Evolutionary conservation across 1,284 basidiomycete genomes (phyloP).

Genomic region (Fomitopsis pinicola): DNA sequence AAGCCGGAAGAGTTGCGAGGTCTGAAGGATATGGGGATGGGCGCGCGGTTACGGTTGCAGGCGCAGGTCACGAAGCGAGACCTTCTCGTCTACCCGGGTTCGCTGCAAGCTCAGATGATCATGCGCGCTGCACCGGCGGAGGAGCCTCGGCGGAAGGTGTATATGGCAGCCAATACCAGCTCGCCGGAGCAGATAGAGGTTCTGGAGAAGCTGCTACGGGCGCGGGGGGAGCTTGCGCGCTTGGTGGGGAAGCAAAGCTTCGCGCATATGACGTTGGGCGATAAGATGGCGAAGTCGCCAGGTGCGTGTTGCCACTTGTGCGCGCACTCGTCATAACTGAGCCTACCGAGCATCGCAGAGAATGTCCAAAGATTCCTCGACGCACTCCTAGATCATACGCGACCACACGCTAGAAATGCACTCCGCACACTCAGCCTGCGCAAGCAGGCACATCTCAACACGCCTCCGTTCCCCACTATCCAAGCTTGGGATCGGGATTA

Average conservation of each 20-base stretch:
- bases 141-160: conserved; percentile 77
- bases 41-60: conserved; percentile 62
- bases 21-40: conserved; percentile 67
- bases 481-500: conserved; percentile 94
- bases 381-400: conserved; percentile 73
- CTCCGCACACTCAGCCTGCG: conserved; percentile 66
- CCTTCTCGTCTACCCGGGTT: conserved; percentile 76
- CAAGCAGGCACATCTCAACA: conserved; percentile 67
- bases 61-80: conserved; percentile 70
- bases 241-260: conserved; percentile 82
- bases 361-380: conserved; percentile 84
- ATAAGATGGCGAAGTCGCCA: conserved; percentile 94
- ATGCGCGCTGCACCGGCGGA: conserved; percentile 83
- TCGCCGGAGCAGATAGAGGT: conserved; percentile 65
- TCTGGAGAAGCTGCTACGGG: conserved; percentile 72
- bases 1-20: conserved; percentile 63
- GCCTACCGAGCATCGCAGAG: conserved; percentile 37
- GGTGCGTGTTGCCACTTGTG: conserved; percentile 37
- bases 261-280: conserved; percentile 79
- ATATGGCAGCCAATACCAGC: conserved; percentile 71
- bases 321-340: background rate
- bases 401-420: conserved; percentile 70
- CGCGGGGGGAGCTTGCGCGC: conserved; percentile 75
- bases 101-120: conserved; percentile 89
- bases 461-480: conserved; percentile 56